Evolutionary conservation across 352 stramenopile genomes (phyloP).

Genomic region (Bremia lactucae): DNA sequence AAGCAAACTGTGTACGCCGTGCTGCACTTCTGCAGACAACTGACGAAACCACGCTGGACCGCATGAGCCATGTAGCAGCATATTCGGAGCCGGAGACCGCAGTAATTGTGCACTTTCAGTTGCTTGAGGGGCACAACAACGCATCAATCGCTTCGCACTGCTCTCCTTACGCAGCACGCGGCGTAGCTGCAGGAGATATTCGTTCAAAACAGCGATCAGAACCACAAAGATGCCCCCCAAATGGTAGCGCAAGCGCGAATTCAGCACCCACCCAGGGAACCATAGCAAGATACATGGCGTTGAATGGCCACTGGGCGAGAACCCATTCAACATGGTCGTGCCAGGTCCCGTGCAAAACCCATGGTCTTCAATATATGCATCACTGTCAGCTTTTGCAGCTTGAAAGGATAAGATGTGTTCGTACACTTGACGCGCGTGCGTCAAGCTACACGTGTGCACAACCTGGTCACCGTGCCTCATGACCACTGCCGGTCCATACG

Average conservation of each 20-base stretch:
- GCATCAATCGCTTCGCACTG: conserved; percentile 29
- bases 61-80: conserved; percentile 24
- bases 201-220: conserved; percentile 54
- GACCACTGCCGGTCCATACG: conserved; percentile 33
- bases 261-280: conserved; percentile 65
- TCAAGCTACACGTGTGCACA: conserved; percentile 62
- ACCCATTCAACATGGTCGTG: conserved; percentile 71
- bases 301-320: conserved; percentile 30
- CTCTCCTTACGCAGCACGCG: conserved; percentile 56
- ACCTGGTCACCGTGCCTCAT: conserved; percentile 48
- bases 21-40: conserved; percentile 36
- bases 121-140: conserved; percentile 6
- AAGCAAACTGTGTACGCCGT: conserved; percentile 37
- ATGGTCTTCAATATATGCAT: conserved; percentile 1
- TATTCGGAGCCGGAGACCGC: conserved; percentile 23
- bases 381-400: conserved; percentile 8
- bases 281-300: conserved; percentile 56
- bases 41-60: conserved; percentile 47
- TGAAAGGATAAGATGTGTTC: conserved; percentile 37
- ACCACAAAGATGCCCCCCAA: conserved; percentile 42
- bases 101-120: conserved; percentile 34
- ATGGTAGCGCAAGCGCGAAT: conserved; percentile 40
- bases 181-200: conserved; percentile 60
- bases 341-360: conserved; percentile 47
- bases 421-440: conserved; percentile 53